Evolutionary conservation across 306 rosid genomes (phyloP), one percentile per base, ranked within the genome.

Genomic region (Corylus americana): DNA sequence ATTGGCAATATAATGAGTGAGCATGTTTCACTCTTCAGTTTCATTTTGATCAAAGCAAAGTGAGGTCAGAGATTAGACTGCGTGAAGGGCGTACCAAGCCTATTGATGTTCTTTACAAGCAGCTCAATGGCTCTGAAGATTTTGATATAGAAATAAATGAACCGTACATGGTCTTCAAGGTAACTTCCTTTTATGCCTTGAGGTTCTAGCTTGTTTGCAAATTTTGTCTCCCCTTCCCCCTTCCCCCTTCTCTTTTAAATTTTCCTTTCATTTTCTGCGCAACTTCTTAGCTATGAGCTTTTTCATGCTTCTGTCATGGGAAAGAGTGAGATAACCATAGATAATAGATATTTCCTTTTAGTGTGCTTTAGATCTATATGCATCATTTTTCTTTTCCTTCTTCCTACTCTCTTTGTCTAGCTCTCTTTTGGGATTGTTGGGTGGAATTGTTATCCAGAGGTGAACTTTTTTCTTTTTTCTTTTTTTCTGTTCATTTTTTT

Each of bases 11-110:
- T 83, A 69, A 61, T 77, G 79, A 81, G 69, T 27, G 31, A 59
- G 16, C 63, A 20, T 66, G 55, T 63, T 74, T 87, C 77, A 20
- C 57, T 63, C 13, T 83, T 71, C 94, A 96, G 98, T 96, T 96
- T 75, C 99, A 93, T 90, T 96, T 96, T 85, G 96, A 96, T 84
- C 98, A 96, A 91, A 93, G 99, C 90, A 96, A 93, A 87, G 77
- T 91, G 79, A 90, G 99, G 90, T 96, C 98, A 18, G 92, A 96
- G 92, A 96, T 96, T 84, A 88, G 99, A 89, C 85, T 93, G 88
- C 97, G 91, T 79, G 99, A 96, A 86, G 99, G 99, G 71, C 98
- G 99, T 76, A 84, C 91, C 27, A 90, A 91, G 88, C 96, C 99
- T 80, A 96, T 96, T 48, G 98, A 96, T 90, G 78, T 93, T 74